Evolutionary conservation across 495 filamentous ascomycete genomes (phyloP).

Genomic region (Astrothelium subdiscretum): DNA sequence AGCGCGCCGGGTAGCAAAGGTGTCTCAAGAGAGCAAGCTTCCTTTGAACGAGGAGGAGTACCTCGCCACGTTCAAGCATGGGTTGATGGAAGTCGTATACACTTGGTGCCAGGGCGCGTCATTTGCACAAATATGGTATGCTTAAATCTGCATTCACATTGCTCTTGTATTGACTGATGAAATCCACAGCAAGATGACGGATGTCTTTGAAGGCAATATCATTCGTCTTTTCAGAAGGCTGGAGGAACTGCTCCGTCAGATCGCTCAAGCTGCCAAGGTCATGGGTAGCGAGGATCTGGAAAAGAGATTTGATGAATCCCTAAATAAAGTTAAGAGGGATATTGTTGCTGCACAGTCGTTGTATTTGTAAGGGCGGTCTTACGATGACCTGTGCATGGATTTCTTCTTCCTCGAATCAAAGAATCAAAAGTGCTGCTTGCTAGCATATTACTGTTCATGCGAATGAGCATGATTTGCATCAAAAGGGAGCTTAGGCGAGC

Average conservation of each 20-base stretch:
- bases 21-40: slow-evolving; percentile 86
- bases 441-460: not conserved
- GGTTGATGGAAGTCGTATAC: slow-evolving; percentile 92
- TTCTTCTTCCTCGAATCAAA: not conserved
- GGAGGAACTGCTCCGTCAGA: slow-evolving; percentile 92
- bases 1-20: slow-evolving; percentile 77
- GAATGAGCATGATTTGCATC: not conserved
- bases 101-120: slow-evolving; percentile 87
- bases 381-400: not conserved
- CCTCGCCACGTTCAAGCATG: slow-evolving; percentile 70
- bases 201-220: slow-evolving; percentile 90
- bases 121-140: slow-evolving; percentile 93
- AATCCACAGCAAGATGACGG: slow-evolving; percentile 77
- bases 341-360: slow-evolving; percentile 88
- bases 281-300: slow-evolving; percentile 95
- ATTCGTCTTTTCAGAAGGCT: slow-evolving; percentile 92
- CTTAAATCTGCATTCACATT: slow-evolving; percentile 7
- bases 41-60: slow-evolving; percentile 88
- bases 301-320: slow-evolving; percentile 71
- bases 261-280: slow-evolving; percentile 91
- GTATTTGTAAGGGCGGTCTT: slow-evolving; percentile 51
- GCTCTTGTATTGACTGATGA: not conserved
- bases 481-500: not conserved
- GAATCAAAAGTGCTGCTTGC: not conserved
- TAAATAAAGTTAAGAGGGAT: slow-evolving; percentile 77